These are phyloP conservation scores for Corinectria fuckeliana DNA, from an alignment of 2,329 filamentous ascomycete species.

Conservation along the genomic window DNA sequence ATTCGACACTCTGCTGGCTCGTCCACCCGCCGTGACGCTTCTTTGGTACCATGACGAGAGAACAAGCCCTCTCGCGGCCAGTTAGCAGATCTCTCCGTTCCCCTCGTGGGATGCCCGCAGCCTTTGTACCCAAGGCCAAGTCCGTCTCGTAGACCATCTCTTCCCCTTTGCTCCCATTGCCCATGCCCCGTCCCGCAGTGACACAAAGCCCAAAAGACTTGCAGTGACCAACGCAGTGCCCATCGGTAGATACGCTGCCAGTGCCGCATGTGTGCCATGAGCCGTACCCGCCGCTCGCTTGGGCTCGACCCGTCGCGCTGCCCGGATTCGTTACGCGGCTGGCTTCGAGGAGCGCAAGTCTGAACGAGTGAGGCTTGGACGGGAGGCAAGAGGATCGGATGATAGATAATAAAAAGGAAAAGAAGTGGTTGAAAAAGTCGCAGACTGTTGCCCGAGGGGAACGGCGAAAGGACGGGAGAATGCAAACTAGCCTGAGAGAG, in stretches of 20 bases:
- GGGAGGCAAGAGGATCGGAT: background rate
- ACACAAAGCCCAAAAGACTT: background rate
- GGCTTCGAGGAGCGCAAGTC: background rate
- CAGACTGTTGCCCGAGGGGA: conserved; percentile 23
- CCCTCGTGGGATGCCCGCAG: background rate
- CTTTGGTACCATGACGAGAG: background rate
- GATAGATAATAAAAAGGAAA: background rate
- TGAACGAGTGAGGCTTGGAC: background rate
- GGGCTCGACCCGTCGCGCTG: background rate
- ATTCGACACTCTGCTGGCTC: conserved; percentile 8
- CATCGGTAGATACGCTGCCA: conserved; percentile 20
- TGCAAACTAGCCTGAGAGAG: background rate
- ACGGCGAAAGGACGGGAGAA: background rate
- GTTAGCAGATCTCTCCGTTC: background rate
- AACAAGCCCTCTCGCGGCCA: background rate
- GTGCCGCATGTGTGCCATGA: conserved; percentile 19
- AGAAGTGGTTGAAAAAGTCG: background rate
- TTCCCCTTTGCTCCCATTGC: background rate
- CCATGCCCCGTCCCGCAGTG: background rate
- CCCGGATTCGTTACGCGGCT: background rate
- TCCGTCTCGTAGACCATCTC: background rate
- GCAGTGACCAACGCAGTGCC: background rate
- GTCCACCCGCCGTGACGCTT: conserved; percentile 1
- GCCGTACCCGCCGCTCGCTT: conserved; percentile 9
- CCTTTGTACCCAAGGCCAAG: background rate